phyloP scores from a whole-genome alignment of 345 rosid genomes.

The Xanthoceras sorbifolium region DNA sequence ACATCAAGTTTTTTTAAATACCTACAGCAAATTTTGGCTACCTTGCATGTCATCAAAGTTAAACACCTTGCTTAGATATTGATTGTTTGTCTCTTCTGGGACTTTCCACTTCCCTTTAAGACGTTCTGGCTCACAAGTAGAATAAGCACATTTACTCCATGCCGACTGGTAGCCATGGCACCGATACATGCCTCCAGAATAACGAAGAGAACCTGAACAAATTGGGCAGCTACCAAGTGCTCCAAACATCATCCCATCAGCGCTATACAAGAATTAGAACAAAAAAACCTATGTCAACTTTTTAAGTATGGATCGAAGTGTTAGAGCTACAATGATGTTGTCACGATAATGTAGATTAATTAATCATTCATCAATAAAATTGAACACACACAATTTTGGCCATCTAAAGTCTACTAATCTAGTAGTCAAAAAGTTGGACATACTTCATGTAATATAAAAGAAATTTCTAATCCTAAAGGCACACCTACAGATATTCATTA shows the following conservation, averaged over 20 bases:
- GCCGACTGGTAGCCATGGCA: constrained; percentile 77
- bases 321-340: not conserved
- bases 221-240: constrained; percentile 70
- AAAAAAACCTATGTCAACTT: constrained; percentile 16
- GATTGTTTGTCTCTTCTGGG: constrained; percentile 66
- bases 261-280: constrained; percentile 46
- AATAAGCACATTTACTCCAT: constrained; percentile 91
- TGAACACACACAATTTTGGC: not conserved
- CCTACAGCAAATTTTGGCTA: constrained; percentile 16
- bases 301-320: not conserved
- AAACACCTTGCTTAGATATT: constrained; percentile 66
- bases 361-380: not conserved
- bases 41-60: constrained; percentile 6
- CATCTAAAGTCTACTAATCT: not conserved
- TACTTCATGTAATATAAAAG: not conserved
- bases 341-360: not conserved
- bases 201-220: constrained; percentile 73
- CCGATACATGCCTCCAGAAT: constrained; percentile 73
- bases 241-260: constrained; percentile 98
- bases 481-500: not conserved
- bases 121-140: constrained; percentile 72
- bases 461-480: not conserved
- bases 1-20: not conserved
- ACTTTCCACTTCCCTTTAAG: constrained; percentile 82
- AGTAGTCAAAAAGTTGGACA: not conserved